phyloP scores from a whole-genome alignment of 2,329 filamentous ascomycete genomes.

The Xylariaceae sp. region DNA sequence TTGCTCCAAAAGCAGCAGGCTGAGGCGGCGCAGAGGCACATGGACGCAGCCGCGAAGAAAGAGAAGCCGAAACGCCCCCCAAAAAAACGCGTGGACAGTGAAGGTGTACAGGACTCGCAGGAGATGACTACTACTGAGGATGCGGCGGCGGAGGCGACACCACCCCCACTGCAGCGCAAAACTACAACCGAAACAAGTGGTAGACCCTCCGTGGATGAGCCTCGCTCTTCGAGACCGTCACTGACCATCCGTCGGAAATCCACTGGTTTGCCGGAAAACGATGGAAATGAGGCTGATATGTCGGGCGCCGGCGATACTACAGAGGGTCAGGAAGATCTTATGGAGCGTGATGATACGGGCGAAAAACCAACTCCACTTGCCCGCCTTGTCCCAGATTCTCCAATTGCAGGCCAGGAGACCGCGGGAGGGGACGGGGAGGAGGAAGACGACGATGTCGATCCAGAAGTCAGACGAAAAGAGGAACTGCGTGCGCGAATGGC shows the following conservation, averaged over 20 bases:
- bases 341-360: constrained; percentile 72
- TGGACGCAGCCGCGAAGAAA: constrained; percentile 73
- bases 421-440: constrained; percentile 58
- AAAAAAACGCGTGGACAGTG: constrained; percentile 59
- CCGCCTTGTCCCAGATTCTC: constrained; percentile 37
- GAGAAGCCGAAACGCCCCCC: constrained; percentile 79
- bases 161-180: constrained; percentile 40
- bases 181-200: constrained; percentile 45
- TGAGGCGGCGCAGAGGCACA: constrained; percentile 80
- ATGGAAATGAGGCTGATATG: constrained; percentile 63
- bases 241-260: constrained; percentile 50
- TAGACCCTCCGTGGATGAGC: constrained; percentile 51
- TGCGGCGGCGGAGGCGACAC: constrained; percentile 26
- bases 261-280: constrained; percentile 45
- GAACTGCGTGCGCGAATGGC: constrained; percentile 94
- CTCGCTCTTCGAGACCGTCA: constrained; percentile 36
- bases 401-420: constrained; percentile 34
- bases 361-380: constrained; percentile 46
- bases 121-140: constrained; percentile 32
- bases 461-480: constrained; percentile 78
- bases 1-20: constrained; percentile 89
- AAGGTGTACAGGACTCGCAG: constrained; percentile 27
- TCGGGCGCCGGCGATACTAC: constrained; percentile 62
- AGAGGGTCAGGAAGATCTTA: constrained; percentile 56
- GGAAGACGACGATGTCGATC: constrained; percentile 81